phyloP scores from a whole-genome alignment of 108 stramenopile genomes.

The Fragilariopsis cylindrus region DNA sequence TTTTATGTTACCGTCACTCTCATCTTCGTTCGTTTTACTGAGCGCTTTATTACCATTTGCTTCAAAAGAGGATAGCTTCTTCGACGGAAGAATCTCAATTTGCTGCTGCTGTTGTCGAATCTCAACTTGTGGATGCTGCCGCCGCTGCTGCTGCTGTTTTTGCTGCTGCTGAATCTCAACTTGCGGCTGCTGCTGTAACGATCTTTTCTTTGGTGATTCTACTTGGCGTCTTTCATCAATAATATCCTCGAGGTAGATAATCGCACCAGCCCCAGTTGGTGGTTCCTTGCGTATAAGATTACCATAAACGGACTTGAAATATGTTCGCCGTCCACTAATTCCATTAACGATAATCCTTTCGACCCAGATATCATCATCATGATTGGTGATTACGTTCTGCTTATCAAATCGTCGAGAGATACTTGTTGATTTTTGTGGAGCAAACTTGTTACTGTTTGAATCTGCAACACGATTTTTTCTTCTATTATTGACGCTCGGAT shows the following conservation, averaged over 20 bases:
- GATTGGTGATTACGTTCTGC: neutral
- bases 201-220: no score
- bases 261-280: conserved; percentile 2
- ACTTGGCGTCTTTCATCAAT: neutral
- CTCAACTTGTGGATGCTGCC: no score
- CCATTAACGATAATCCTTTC: conserved; percentile 7
- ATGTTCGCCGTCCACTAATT: neutral
- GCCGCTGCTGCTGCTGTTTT: no score
- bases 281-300: conserved; percentile 2
- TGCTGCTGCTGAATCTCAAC: no score
- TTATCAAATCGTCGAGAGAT: conserved; percentile 7
- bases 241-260: conserved; percentile 16
- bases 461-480: neutral
- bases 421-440: neutral
- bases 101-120: no score
- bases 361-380: conserved; percentile 6
- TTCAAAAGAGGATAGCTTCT: no score
- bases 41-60: no score
- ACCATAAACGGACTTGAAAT: conserved; percentile 10
- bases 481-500: neutral
- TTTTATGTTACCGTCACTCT: neutral
- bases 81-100: no score
- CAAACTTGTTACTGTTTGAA: conserved; percentile 1
- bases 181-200: no score
- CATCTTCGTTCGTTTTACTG: no score